Conservation (phyloP, 2,329 filamentous ascomycete genomes). For the Epichloe coenophiala region DNA sequence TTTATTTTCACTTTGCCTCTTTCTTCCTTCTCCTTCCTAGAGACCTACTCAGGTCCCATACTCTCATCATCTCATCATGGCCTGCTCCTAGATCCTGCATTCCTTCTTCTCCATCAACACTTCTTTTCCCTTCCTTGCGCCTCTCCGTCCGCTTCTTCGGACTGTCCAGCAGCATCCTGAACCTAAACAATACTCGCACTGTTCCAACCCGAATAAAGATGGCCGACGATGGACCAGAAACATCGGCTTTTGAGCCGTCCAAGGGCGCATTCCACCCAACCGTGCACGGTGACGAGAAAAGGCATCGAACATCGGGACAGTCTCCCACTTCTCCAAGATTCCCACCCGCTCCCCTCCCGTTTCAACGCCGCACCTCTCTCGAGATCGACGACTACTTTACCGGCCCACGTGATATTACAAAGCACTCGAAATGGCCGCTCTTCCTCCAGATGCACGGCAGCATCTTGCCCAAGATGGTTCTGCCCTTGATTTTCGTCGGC, state of each 20-base stretch:
- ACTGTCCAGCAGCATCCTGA: background rate
- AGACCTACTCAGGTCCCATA: background rate
- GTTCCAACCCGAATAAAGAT: background rate
- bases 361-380: constrained; percentile 21
- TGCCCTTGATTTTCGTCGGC: constrained; percentile 50
- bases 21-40: background rate
- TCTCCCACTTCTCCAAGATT: constrained; percentile 1
- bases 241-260: background rate
- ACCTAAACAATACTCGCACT: background rate
- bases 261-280: background rate
- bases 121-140: background rate
- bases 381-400: constrained; percentile 50
- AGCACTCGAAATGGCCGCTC: constrained; percentile 64
- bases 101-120: background rate
- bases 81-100: background rate
- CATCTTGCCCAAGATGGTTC: constrained; percentile 59
- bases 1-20: background rate
- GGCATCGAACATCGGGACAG: background rate
- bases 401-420: constrained; percentile 54
- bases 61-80: background rate
- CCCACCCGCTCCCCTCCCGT: background rate
- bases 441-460: constrained; percentile 66
- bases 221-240: background rate
- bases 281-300: background rate
- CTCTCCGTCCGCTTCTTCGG: constrained; percentile 9